Evolutionary conservation across 208 protist species (phyloP), one percentile per base, ranked within the genome.

Genomic region (Acanthamoeba lenticulata): DNA sequence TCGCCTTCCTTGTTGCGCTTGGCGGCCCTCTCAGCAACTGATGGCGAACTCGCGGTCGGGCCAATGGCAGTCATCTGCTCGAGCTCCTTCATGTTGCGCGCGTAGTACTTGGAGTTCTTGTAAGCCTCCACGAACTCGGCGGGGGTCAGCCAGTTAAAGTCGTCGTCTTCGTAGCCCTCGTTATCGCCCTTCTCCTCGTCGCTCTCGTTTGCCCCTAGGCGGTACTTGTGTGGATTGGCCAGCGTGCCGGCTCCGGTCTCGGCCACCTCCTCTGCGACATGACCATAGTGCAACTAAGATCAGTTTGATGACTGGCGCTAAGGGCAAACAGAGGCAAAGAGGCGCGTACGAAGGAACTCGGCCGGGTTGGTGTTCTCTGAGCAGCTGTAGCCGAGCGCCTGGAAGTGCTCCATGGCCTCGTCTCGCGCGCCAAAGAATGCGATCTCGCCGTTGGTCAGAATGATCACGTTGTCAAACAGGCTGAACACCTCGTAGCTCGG

Each of bases 381-480:
- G 81, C 93, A 94, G 32, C 65, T 21, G 40, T 86, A 94, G 36
- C 95, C 93, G 5, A 92, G 32, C 4, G 36, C 2, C 2, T 29
- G 9, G 32, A 93, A 96, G 72, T 95, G 86, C 3, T 44, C 55
- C 1, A 95, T 13, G 21, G 90, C 44, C 0, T 52, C 90, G 24
- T 77, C 4, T 19, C 29, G 19, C 2, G 79, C 4, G 19, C 94
- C 90, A 21, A 93, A 81, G 67, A 45, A 85, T 13, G 83, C 72
- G 21, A 95, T 40, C 60, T 95, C 83, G 42, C 94, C 62, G 81
- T 90, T 38, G 36, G 79, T 29, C 90, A 96, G 45, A 1, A 96
- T 34, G 5, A 96, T 19, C 27, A 96, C 62, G 11, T 74, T 91
- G 69, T 96, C 94, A 55, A 96, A 96, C 4, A 94, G 44, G 27